These are phyloP conservation scores for Dalbergia oliveri DNA, from an alignment of 306 rosid genomes.

Conservation along the genomic window DNA sequence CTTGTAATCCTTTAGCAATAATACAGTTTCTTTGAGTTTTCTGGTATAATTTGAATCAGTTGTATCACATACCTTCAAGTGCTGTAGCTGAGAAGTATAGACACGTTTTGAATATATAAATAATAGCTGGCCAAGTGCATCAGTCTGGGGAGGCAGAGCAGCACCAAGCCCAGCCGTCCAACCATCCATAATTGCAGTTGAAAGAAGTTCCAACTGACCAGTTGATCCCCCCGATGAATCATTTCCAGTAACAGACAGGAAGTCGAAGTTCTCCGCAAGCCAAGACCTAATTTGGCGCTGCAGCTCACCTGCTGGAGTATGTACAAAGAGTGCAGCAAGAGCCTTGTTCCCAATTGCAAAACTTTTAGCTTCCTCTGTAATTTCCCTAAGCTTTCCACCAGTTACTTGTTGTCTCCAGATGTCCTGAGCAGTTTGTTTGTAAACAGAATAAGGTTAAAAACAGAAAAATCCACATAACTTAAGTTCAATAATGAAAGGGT, in stretches of 20 bases:
- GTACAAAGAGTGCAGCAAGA: slow-evolving; percentile 97
- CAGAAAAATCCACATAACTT: slow-evolving; percentile 18
- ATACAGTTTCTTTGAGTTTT: too few species aligned
- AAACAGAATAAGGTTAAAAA: slow-evolving; percentile 40
- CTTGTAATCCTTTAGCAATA: too few species aligned
- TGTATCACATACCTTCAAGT: slow-evolving; percentile 73
- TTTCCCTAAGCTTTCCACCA: slow-evolving; percentile 97
- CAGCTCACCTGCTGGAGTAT: slow-evolving; percentile 98
- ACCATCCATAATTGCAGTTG: slow-evolving; percentile 99
- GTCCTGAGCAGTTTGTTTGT: slow-evolving; percentile 66
- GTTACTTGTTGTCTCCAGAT: slow-evolving; percentile 91
- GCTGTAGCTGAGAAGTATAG: slow-evolving; percentile 92
- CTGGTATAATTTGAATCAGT: too few species aligned
- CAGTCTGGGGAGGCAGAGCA: slow-evolving; percentile 90
- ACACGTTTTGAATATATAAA: slow-evolving; percentile 90
- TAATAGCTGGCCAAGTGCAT: slow-evolving; percentile 96
- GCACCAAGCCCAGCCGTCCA: slow-evolving; percentile 99
- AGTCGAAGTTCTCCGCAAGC: slow-evolving; percentile 93
- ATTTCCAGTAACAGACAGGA: slow-evolving; percentile 78
- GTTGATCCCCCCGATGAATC: slow-evolving; percentile 84
- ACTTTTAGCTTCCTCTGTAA: slow-evolving; percentile 90
- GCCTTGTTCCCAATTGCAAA: slow-evolving; percentile 91
- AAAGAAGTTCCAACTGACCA: slow-evolving; percentile 98
- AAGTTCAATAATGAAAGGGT: slow-evolving; percentile 17
- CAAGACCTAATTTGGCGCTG: slow-evolving; percentile 98